Percentiles rank a stretch among this genome's conserved stretches.
Evolutionary conservation across 2,329 filamentous ascomycete genomes (phyloP).

Genomic region (Colletotrichum chlorophyti): DNA sequence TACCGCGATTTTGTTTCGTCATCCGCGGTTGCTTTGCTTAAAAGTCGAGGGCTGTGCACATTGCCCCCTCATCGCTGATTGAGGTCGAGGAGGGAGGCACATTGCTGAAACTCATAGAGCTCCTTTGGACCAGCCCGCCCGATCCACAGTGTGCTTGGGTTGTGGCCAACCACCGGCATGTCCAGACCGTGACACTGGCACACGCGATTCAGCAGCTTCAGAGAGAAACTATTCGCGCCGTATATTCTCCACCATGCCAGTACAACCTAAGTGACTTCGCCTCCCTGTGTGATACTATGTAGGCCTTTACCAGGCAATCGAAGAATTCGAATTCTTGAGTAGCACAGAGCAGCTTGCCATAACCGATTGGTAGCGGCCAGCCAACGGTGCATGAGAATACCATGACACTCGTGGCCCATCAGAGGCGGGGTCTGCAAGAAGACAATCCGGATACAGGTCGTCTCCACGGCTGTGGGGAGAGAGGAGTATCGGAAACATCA

Average conservation of each 20-base stretch:
- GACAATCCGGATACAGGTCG: constrained; percentile 27
- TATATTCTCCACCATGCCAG: constrained; percentile 11
- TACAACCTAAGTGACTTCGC: no score
- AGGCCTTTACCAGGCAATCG: constrained; percentile 4
- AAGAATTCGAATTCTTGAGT: constrained; percentile 1
- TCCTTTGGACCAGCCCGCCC: constrained; percentile 12
- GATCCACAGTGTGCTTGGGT: constrained; percentile 17
- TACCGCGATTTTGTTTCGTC: constrained; percentile 23
- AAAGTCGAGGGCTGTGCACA: constrained; percentile 21
- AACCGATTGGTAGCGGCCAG: constrained; percentile 3
- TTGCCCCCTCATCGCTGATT: constrained; percentile 9
- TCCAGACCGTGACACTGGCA: constrained; percentile 18
- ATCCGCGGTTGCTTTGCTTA: constrained; percentile 24
- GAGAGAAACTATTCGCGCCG: constrained; percentile 20
- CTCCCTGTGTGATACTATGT: no score
- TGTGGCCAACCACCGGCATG: constrained; percentile 20
- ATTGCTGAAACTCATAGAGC: constrained; percentile 23
- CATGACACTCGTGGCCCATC: constrained; percentile 14
- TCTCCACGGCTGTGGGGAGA: constrained; percentile 23
- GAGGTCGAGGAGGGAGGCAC: constrained; percentile 18
- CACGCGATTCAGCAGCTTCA: constrained; percentile 25
- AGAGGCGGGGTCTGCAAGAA: constrained; percentile 26
- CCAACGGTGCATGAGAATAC: constrained; percentile 12
- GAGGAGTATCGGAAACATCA: constrained; percentile 21
- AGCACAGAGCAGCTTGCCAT: not conserved